Percentiles rank a stretch among this genome's conserved stretches.
These are phyloP conservation scores for Microthlaspi erraticum DNA, from an alignment of 345 rosid species.

Conservation along the genomic window DNA sequence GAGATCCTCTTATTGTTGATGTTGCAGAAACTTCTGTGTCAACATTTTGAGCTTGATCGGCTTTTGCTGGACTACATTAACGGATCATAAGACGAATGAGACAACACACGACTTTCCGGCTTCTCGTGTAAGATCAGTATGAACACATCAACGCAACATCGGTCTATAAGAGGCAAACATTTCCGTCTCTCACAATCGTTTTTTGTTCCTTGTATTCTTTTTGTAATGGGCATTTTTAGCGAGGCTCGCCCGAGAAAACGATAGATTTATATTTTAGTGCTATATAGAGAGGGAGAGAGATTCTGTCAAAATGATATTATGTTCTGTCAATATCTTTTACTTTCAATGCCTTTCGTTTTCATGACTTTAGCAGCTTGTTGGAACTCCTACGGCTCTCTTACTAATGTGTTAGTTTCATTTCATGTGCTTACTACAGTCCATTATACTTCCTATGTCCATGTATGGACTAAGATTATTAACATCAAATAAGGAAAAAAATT, in stretches of 20 bases:
- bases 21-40: conserved; percentile 72
- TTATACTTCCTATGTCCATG: not conserved
- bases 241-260: conserved; percentile 34
- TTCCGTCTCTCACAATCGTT: conserved; percentile 6
- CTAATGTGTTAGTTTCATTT: conserved; percentile 16
- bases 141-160: conserved; percentile 11
- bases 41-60: conserved; percentile 82
- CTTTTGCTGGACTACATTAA: conserved; percentile 74
- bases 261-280: conserved; percentile 9
- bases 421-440: not conserved
- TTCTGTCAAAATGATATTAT: not conserved
- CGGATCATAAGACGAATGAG: conserved; percentile 48
- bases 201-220: not conserved
- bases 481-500: not conserved
- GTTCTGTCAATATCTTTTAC: not conserved
- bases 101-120: not conserved
- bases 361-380: conserved; percentile 32
- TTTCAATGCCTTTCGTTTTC: conserved; percentile 28
- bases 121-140: conserved; percentile 21
- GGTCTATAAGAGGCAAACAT: conserved; percentile 9
- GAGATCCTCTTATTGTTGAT: conserved; percentile 22
- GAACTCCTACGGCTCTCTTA: conserved; percentile 31
- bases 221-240: conserved; percentile 21
- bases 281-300: conserved; percentile 23
- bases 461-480: conserved; percentile 32